Conservation (phyloP, 441 rosid species). For the Lepidium campestre region DNA sequence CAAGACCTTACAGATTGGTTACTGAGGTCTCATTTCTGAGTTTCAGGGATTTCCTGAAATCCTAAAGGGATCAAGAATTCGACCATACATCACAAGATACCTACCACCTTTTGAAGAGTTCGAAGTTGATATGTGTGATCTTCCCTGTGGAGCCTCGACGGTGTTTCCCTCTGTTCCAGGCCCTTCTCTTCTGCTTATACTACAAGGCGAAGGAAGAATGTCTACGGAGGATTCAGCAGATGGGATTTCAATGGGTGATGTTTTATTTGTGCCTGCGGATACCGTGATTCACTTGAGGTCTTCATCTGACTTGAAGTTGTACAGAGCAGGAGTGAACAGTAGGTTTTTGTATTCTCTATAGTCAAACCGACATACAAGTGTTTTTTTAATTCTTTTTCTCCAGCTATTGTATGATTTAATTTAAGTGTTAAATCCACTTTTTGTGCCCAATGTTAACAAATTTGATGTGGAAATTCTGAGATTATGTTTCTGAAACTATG, state of each 20-base stretch:
- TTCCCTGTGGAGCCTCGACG: constrained; percentile 32
- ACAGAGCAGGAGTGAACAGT: constrained; percentile 49
- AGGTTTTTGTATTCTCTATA: constrained; percentile 32
- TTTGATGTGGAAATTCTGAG: not conserved
- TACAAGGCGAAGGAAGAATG: constrained; percentile 31
- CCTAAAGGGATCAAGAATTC: constrained; percentile 33
- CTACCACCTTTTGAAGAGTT: constrained; percentile 51
- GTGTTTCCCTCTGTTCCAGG: constrained; percentile 44
- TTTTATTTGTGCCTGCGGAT: constrained; percentile 40
- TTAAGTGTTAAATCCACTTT: not conserved
- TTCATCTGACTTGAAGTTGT: constrained; percentile 36
- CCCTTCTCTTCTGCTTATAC: constrained; percentile 38
- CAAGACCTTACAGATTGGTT: not conserved
- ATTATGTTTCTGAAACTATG: not conserved
- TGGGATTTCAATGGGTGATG: constrained; percentile 34
- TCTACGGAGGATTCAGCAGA: constrained; percentile 24
- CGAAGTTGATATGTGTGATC: constrained; percentile 42
- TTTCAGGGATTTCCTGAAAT: constrained; percentile 50
- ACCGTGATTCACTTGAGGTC: constrained; percentile 31
- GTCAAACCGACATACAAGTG: constrained; percentile 1
- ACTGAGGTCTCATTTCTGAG: not conserved
- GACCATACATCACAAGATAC: constrained; percentile 38
- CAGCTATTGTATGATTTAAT: not conserved
- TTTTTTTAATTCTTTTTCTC: not conserved
- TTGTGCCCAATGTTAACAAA: not conserved